Base-by-base conservation (phyloP, 768 basidiomycete genomes). In the Rhizopogon vinicolor region DNA sequence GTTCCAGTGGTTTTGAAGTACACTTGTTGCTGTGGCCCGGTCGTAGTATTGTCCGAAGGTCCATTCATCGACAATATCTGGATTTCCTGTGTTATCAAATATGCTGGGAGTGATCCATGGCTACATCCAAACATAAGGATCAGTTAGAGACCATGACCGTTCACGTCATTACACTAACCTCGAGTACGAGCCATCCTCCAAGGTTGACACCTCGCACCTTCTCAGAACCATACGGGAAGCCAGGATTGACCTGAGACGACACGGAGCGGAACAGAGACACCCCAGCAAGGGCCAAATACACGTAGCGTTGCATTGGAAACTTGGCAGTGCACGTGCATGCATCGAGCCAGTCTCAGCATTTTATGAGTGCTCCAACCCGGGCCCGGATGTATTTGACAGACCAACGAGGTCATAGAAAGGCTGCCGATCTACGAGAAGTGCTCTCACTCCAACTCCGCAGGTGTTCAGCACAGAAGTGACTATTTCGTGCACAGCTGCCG, bases 161-260 rank as follows among this genome's bases (percentile, higher is more conserved):
- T 25, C n/a, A 19, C 14, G 3, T 10, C 5, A 43, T 45, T 14
- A 18, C 53, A 60, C 74, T 29, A 35, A 78, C 80, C 74, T 80
- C 80, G 25, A 81, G 69, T 7, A 83, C 72, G 40, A 83, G 77
- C 81, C 81, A 83, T 3, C 82, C 81, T 29, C 91, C 91, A 28
- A 93, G 79, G 71, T 89, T 93, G 60, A 93, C 91, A 54, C 91
- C 91, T 12, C 91, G 83, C 46, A 93, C 84, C 62, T 85, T 87
- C 71, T 82, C 58, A 5, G 78, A 77, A 22, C 89, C 90, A 60
- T 92, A 92, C 4, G 88, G 77, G 63, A 91, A 91, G 50, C 82
- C 79, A 19, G 78, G 81, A 31, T 67, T 68, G 55, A 84, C 68
- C 19, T 53, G 46, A 41, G 66, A 70, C 25, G 52, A 46, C 12